Evolutionary conservation across 2,329 filamentous ascomycete species (phyloP), one percentile per base, ranked within the genome.

Genomic region (Neofusicoccum ribis): DNA sequence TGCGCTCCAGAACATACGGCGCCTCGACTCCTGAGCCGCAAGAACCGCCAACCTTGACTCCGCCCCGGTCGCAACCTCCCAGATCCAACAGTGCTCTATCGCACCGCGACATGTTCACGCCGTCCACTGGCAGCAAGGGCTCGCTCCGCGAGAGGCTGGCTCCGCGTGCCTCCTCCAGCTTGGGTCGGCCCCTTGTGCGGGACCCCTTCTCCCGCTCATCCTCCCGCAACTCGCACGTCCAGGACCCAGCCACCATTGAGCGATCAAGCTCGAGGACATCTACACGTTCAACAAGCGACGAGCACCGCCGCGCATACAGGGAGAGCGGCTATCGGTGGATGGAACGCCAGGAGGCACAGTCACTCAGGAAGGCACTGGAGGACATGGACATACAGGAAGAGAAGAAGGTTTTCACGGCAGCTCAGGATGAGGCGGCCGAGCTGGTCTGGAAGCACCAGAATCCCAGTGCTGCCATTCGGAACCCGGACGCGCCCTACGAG

Each of bases 391-490:
- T 90, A 34, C 83, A 87, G 2, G 87, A 89, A 20, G 88, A 89
- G 66, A 76, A 82, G 66, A 85, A 85, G 50, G 75, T 93, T 56
- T 90, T 91, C 74, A 81, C 86, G 12, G 89, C 89, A 46, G 91
- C 91, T 36, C 87, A 91, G 67, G 82, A 92, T 66, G 91, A 94
- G 75, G 91, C 91, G 11, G 88, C 90, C 1, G 90, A 93, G 74
- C 82, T 94, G 51, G 91, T 94, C 49, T 93, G 87, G 85, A 87
- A 88, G 72, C 91, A 94, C 73, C 84, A 89, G 73, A 85, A 92
- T 69, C 88, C 89, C 2, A 84, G 87, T 49, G 85, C 87, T 1
- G 86, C 89, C 9, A 90, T 88, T 70, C 83, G 82, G 37, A 83
- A 83, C 67, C 81, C 84, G 15, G 77, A 82, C 68, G 80, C 68